Evolutionary conservation across 2,329 filamentous ascomycete species (phyloP), one percentile per base, ranked within the genome.

Genomic region (Aureobasidium musti): DNA sequence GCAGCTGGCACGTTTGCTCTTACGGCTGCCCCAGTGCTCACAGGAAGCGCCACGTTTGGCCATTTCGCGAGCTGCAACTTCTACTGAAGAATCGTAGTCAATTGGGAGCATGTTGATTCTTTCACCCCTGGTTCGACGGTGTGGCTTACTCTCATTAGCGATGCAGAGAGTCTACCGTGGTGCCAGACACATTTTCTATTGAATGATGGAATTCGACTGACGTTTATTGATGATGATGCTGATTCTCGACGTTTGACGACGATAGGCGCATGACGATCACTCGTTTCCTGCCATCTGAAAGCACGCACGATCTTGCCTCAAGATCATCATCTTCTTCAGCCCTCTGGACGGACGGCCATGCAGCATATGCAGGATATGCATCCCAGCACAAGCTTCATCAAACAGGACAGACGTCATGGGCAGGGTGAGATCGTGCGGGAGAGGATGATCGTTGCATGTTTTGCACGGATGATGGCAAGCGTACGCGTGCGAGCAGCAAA

Each of bases 401-500:
- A 47, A 5, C 57, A 49, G 19, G n/a, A 23, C 37, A 17, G 35
- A 61, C 57, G 57, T 61, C 57, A 61, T 61, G 57, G 4, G 26
- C 19, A 30, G 39, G 17, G 23, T 14, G 57, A 41, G 57, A 61
- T 61, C 57, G 57, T 49, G 41, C 57, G 28, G 35, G 17, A n/a
- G 41, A 49, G 19, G 28, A 33, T 37, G 26, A 47, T 37, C 41
- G 23, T 33, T 52, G 49, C 49, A 33, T 52, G 26, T 52, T 52
- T 14, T n/a, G 23, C 33, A 47, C 41, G 57, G 28, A 49, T 39
- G 14, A 50, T 63, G 59, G 47, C 59, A 52, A 63, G 59, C 45
- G 21, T 52, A 52, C 59, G 59, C 59, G 59, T 63, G 59, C 59
- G n/a, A 63, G 33, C 43, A 52, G 45, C 28, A 59, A 59, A 61